phyloP scores from a whole-genome alignment of 2,329 filamentous ascomycete species.

The Zymoseptoria tritici region DNA sequence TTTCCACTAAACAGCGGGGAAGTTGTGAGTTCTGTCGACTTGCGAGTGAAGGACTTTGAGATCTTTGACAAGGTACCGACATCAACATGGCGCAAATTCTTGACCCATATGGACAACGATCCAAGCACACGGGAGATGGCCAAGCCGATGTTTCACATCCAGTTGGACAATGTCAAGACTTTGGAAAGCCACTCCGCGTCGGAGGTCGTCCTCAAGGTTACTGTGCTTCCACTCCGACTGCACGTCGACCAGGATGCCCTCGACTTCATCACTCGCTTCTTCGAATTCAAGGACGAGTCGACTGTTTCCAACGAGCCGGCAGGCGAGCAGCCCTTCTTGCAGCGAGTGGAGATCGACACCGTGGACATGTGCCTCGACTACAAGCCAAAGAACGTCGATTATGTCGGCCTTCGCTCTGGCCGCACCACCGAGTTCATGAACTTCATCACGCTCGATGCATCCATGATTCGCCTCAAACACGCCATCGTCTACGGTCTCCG shows the following conservation, averaged over 20 bases:
- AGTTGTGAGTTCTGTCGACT: slow-evolving; percentile 78
- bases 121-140: slow-evolving; percentile 73
- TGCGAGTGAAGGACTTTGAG: slow-evolving; percentile 75
- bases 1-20: slow-evolving; percentile 72
- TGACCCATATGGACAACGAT: slow-evolving; percentile 82
- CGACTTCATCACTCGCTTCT: slow-evolving; percentile 95
- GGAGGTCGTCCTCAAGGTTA: slow-evolving; percentile 66
- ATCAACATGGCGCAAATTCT: slow-evolving; percentile 97
- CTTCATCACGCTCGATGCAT: slow-evolving; percentile 83
- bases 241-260: slow-evolving; percentile 97
- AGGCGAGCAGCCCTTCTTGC: slow-evolving; percentile 62
- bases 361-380: slow-evolving; percentile 86
- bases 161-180: slow-evolving; percentile 81
- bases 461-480: slow-evolving; percentile 77
- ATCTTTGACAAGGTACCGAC: slow-evolving; percentile 91
- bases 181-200: slow-evolving; percentile 76
- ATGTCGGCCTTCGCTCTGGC: slow-evolving; percentile 82
- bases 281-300: slow-evolving; percentile 86
- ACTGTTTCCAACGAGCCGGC: slow-evolving; percentile 40
- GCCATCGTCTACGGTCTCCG: slow-evolving; percentile 88
- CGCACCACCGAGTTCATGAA: slow-evolving; percentile 99
- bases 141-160: slow-evolving; percentile 82
- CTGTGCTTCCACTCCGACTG: slow-evolving; percentile 73
- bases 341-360: slow-evolving; percentile 78
- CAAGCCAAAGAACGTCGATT: slow-evolving; percentile 97